Conservation (phyloP, 305 asterid genomes). For the Fraxinus xanthoxyloides region DNA sequence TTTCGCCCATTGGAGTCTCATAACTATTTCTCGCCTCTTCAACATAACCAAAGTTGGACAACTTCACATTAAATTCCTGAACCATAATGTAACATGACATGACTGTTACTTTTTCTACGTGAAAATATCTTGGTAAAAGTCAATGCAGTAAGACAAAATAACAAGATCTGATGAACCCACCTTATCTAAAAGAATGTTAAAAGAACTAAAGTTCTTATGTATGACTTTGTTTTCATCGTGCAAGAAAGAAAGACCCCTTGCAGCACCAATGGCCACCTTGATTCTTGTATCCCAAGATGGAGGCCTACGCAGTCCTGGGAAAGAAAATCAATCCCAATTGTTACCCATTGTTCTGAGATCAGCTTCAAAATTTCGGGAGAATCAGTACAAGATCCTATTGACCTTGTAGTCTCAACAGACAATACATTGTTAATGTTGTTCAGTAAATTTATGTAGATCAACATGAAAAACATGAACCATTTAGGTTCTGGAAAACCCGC, state of each 20-base stretch:
- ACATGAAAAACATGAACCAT: not conserved
- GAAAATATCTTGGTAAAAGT: not conserved
- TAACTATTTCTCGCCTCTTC: conserved; percentile 23
- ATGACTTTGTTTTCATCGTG: conserved; percentile 23
- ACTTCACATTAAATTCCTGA: conserved; percentile 34
- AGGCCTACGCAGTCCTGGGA: conserved; percentile 11
- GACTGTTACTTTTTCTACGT: not conserved
- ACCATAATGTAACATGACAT: not conserved
- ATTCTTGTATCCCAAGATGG: conserved; percentile 31
- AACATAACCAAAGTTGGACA: conserved; percentile 28
- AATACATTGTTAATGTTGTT: not conserved
- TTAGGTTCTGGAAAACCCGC: too few relatives aligned
- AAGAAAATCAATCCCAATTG: not conserved
- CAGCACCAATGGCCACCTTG: conserved; percentile 31
- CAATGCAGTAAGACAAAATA: not conserved
- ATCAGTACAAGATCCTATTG: not conserved
- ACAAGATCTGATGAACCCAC: not conserved
- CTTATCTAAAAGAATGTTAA: conserved; percentile 28
- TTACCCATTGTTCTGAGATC: not conserved
- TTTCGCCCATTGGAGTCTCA: conserved; percentile 8
- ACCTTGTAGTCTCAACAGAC: not conserved
- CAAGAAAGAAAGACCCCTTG: conserved; percentile 33
- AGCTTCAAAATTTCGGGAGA: not conserved
- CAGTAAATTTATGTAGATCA: not conserved
- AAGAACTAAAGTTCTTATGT: conserved; percentile 16